phyloP scores from a whole-genome alignment of 2,329 filamentous ascomycete genomes.

The Fusarium sp. region DNA sequence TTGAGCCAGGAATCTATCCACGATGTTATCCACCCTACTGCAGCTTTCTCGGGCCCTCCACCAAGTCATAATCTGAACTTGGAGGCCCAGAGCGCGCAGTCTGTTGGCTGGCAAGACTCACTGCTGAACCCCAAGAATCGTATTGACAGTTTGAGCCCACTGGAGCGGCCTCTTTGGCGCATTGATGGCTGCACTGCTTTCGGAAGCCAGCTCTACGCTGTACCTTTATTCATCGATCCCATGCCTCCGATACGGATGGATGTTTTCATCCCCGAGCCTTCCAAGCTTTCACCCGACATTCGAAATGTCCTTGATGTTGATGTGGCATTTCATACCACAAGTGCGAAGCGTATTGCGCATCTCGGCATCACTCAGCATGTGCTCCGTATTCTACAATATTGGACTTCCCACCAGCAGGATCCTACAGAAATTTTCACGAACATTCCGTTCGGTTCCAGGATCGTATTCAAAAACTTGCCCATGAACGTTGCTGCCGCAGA shows the following conservation, averaged over 20 bases:
- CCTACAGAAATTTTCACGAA: constrained; percentile 56
- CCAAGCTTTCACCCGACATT: constrained; percentile 57
- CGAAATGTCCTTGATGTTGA: constrained; percentile 63
- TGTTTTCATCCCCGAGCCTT: constrained; percentile 67
- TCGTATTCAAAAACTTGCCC: constrained; percentile 67
- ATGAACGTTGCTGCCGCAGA: constrained; percentile 61
- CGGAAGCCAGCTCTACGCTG: constrained; percentile 69
- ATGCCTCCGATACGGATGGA: constrained; percentile 68
- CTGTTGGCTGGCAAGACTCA: constrained; percentile 61
- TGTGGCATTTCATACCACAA: constrained; percentile 68
- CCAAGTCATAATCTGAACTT: constrained; percentile 9
- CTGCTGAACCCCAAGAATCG: constrained; percentile 71
- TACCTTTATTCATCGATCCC: constrained; percentile 64
- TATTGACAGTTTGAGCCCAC: constrained; percentile 67
- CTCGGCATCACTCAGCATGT: constrained; percentile 68
- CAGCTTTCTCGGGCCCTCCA: constrained; percentile 58
- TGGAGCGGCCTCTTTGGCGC: constrained; percentile 64
- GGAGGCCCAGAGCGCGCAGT: constrained; percentile 9
- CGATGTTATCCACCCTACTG: constrained; percentile 70
- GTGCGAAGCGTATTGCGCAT: constrained; percentile 60
- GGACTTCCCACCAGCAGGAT: constrained; percentile 57
- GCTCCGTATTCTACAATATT: constrained; percentile 66
- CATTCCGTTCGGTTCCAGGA: constrained; percentile 69
- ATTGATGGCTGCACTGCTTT: constrained; percentile 70
- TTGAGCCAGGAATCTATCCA: constrained; percentile 66